Evolutionary conservation across 805 yeast genomes (phyloP).

Genomic region (Zygoascus tannicola): DNA sequence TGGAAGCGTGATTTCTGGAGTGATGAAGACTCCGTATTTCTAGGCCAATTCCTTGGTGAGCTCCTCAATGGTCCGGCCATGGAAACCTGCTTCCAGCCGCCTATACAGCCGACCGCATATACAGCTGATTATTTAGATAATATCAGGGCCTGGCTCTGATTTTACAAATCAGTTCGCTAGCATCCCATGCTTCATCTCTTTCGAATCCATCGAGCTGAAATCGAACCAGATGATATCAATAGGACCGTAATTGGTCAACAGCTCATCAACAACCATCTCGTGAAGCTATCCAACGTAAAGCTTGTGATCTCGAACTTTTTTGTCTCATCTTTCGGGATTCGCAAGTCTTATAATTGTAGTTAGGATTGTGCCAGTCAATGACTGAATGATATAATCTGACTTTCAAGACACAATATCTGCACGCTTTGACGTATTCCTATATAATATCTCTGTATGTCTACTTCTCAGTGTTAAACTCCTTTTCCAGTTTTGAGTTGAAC

Average conservation of each 20-base stretch:
- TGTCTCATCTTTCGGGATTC: constrained; percentile 12
- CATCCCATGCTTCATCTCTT: constrained; percentile 14
- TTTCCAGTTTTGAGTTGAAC: constrained; percentile 7
- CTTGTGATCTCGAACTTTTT: constrained; percentile 8
- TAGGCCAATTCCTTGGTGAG: constrained; percentile 9
- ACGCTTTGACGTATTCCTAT: constrained; percentile 7
- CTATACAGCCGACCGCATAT: constrained; percentile 13
- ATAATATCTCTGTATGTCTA: constrained; percentile 11
- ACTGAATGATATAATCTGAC: constrained; percentile 14
- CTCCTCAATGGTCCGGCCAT: constrained; percentile 10
- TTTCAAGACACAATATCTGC: constrained; percentile 9
- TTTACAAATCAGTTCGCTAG: constrained; percentile 5
- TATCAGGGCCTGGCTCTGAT: constrained; percentile 9
- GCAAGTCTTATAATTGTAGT: constrained; percentile 11
- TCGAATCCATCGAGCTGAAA: constrained; percentile 12
- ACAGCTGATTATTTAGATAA: constrained; percentile 11
- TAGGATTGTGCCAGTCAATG: constrained; percentile 16
- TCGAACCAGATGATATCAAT: constrained; percentile 16
- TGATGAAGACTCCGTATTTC: constrained; percentile 14
- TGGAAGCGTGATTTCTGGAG: constrained; percentile 14
- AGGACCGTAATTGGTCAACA: constrained; percentile 11
- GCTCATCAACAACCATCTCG: constrained; percentile 10
- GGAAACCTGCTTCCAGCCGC: constrained; percentile 11
- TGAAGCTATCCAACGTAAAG: constrained; percentile 12
- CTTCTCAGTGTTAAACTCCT: constrained; percentile 4